Percentiles rank a stretch among this genome's conserved stretches.
These are phyloP conservation scores for Arxiozyma slooffiae DNA, from an alignment of 1,139 yeast genomes.

Conservation along the genomic window DNA sequence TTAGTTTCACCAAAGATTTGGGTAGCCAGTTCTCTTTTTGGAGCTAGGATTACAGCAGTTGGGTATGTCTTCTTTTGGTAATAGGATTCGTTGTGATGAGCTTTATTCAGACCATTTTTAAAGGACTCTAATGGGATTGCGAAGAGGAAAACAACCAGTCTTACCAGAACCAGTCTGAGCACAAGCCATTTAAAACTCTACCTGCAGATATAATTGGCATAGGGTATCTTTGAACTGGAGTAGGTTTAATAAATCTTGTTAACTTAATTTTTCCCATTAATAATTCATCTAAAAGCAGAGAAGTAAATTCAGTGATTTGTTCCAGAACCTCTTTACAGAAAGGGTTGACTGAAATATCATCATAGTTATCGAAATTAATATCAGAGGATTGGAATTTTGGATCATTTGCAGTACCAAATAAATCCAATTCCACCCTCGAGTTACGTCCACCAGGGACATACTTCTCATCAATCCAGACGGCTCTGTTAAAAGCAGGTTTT, in stretches of 20 bases:
- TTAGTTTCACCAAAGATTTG: conserved; percentile 94
- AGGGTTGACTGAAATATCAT: conserved; percentile 97
- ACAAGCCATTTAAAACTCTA: conserved; percentile 99
- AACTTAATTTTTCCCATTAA: conserved; percentile 77
- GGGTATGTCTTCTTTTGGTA: conserved; percentile 81
- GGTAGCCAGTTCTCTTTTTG: conserved; percentile 96
- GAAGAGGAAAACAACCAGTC: conserved; percentile 98
- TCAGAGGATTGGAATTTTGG: conserved; percentile 82
- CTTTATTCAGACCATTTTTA: conserved; percentile 73
- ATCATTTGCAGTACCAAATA: conserved; percentile 85
- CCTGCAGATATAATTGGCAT: conserved; percentile 93
- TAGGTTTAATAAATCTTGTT: conserved; percentile 90
- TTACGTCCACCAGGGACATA: conserved; percentile 77
- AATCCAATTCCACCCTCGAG: conserved; percentile 61
- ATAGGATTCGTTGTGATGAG: conserved; percentile 40
- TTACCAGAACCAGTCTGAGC: conserved; percentile 99
- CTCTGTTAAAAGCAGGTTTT: conserved; percentile 30
- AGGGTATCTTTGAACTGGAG: conserved; percentile 98
- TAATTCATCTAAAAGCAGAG: conserved; percentile 85
- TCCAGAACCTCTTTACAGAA: conserved; percentile 93
- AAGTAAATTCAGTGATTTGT: conserved; percentile 74
- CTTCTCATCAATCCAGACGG: conserved; percentile 73
- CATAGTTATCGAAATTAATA: conserved; percentile 96
- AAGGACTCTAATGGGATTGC: conserved; percentile 92
- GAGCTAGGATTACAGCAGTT: conserved; percentile 90